Base-by-base conservation (phyloP, 2,329 filamentous ascomycete genomes). In the Plectosphaerella cucumerina region DNA sequence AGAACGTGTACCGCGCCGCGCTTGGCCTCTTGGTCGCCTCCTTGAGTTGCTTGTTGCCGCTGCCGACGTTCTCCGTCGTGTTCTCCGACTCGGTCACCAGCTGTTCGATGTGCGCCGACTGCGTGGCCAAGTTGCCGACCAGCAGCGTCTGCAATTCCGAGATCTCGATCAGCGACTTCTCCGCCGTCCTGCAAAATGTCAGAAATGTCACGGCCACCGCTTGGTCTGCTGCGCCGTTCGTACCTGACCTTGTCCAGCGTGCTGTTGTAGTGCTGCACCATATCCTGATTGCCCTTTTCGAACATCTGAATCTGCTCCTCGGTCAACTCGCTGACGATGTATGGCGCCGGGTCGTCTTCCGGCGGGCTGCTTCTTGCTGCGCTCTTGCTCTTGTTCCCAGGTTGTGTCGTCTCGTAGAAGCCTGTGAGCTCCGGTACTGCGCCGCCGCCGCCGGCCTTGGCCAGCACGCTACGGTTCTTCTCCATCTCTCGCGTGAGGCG, bases 181-280 rank as follows among this genome's bases (percentile, higher is more conserved):
- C 91, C 0, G 91, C 91, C 22, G 87, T 88, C 62, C 90, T 96
- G 62, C 53, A 31, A 31, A 42, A n/a, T 12, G 21, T 31, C 18
- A 18, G 22, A 45, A 15, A 12, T 22, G 17, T 33, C 15, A 18
- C 18, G 26, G 26, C 17, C 18, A 18, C 39, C n/a, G 17, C 10
- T 5, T 3, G 39, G n/a, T 42, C 17, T 5, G 35, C 15, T 10
- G 35, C 10, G 35, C 35, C 8, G 35, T 9, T 79, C 88, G 50
- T 81, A 95, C 89, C 87, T 89, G 58, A 97, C 90, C 78, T 97
- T 94, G 68, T 92, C 87, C 65, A 97, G 74, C n/a, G 89, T 91
- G 70, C 88, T 90, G 69, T 97, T 90, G 68, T 95, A 96, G 69
- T 96, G 89, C 68, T 88, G 89, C 60, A 97, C 78, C 85, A 99